Base-by-base conservation (phyloP, 306 rosid genomes). In the Medicago ruthenica region DNA sequence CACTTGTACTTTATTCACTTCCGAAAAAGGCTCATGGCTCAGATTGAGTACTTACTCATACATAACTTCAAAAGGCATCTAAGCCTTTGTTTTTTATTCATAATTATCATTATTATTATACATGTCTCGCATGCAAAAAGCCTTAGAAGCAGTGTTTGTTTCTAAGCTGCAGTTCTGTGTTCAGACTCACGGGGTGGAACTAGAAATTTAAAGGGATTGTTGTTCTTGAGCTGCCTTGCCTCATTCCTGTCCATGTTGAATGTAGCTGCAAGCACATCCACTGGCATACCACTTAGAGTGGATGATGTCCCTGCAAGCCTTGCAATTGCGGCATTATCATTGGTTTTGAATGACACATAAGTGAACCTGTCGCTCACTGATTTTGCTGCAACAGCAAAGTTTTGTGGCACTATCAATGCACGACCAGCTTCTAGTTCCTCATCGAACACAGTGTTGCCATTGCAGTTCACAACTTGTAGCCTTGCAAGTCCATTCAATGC, bases 281-380 rank as follows among this genome's bases (percentile, higher is more conserved):
- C 84, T 0, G 91, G 97, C 69, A 88, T 3, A 4, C 77, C 86
- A 36, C 64, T 42, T 6, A 90, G 7, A 18, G 14, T 21, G 0
- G 91, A 87, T 9, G 59, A 53, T 27, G 68, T 8, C 0, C 97
- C 98, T 0, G 83, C 89, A 8, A 93, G 77, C 5, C 83, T 81
- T 34, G 34, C 83, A 0, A 81, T 67, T 40, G 9, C 8, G 4
- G 96, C 88, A 2, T 7, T 42, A 6, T 85, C 88, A 60, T 81
- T 73, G 0, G 93, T 93, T 86, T 84, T 89, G 84, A 93, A 93
- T 7, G 90, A 6, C 7, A 89, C 73, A 76, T 85, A 90, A 50
- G 55, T 57, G 73, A 87, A 90, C 21, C 78, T 82, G 21, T 86
- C 82, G 8, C 76, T 44, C 15, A 57, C 27, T 0, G 94, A 83